phyloP scores from a whole-genome alignment of 805 yeast species.

The Pichia manshurica region DNA sequence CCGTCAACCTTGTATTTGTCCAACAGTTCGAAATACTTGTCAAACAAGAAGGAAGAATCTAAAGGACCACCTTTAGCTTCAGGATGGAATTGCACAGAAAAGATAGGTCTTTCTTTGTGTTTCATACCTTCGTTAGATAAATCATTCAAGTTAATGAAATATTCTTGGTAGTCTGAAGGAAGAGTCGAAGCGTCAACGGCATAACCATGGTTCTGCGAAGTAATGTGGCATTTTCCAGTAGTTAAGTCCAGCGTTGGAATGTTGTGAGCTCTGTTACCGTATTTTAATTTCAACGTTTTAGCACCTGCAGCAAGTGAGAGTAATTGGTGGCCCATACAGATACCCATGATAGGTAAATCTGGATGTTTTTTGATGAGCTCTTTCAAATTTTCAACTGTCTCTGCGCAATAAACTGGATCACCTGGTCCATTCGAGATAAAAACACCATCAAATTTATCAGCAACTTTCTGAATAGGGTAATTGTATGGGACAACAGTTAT shows the following conservation, averaged over 20 bases:
- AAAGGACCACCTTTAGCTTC: constrained; percentile 99
- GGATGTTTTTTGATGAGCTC: constrained; percentile 57
- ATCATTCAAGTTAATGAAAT: constrained; percentile 89
- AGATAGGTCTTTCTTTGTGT: constrained; percentile 80
- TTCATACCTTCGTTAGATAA: constrained; percentile 97
- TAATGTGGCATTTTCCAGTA: constrained; percentile 93
- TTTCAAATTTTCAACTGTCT: constrained; percentile 69
- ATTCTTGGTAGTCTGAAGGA: constrained; percentile 73
- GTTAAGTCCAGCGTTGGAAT: constrained; percentile 89
- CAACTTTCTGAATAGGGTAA: constrained; percentile 87
- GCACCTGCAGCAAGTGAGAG: constrained; percentile 95
- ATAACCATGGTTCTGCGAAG: constrained; percentile 98
- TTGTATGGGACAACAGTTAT: constrained; percentile 95
- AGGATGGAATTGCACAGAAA: constrained; percentile 97
- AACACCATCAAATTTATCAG: constrained; percentile 88
- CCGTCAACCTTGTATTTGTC: constrained; percentile 44
- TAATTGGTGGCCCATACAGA: constrained; percentile 96
- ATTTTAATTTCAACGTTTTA: constrained; percentile 83
- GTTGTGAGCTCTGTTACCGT: constrained; percentile 98
- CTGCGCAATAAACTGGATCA: constrained; percentile 86
- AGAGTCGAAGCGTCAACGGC: constrained; percentile 85
- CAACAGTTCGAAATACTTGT: constrained; percentile 75
- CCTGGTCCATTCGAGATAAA: constrained; percentile 97
- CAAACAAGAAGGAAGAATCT: constrained; percentile 87
- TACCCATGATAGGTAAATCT: constrained; percentile 90